These are phyloP conservation scores for Annulohypoxylon stygium DNA, from an alignment of 495 filamentous ascomycete genomes.

Conservation along the genomic window DNA sequence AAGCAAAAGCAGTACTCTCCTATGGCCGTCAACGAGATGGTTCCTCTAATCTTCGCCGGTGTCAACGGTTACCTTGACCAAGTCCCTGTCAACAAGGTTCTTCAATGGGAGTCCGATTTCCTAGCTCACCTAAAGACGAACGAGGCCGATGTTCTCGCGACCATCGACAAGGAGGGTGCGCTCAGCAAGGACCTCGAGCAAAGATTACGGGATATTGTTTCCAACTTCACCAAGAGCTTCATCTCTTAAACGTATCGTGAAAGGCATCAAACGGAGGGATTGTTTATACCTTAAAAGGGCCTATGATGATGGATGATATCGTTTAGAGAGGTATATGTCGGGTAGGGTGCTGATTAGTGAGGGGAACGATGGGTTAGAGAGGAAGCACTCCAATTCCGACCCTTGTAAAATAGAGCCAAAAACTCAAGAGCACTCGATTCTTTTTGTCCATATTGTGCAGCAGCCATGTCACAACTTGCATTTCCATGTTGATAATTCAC, in stretches of 20 bases:
- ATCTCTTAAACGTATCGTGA: slow-evolving; percentile 58
- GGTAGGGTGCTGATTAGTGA: slow-evolving; percentile 58
- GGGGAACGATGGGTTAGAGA: slow-evolving; percentile 52
- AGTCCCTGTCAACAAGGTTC: slow-evolving; percentile 88
- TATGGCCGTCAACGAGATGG: slow-evolving; percentile 99
- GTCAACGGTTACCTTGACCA: slow-evolving; percentile 94
- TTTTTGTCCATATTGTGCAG: slow-evolving; percentile 47
- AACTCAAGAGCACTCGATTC: slow-evolving; percentile 64
- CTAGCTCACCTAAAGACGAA: slow-evolving; percentile 89
- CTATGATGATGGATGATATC: slow-evolving; percentile 55
- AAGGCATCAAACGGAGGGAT: slow-evolving; percentile 49
- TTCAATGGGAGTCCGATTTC: slow-evolving; percentile 94
- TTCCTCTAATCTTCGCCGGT: slow-evolving; percentile 99
- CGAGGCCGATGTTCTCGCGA: slow-evolving; percentile 83
- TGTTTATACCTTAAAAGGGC: slow-evolving; percentile 65
- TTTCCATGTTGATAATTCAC: background rate
- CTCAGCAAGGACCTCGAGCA: slow-evolving; percentile 95
- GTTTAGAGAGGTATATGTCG: slow-evolving; percentile 56
- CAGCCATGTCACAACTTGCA: background rate
- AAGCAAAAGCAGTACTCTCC: slow-evolving; percentile 99
- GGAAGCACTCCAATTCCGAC: slow-evolving; percentile 56
- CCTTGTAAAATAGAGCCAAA: slow-evolving; percentile 62
- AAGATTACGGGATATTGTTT: slow-evolving; percentile 83
- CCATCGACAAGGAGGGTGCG: slow-evolving; percentile 96
- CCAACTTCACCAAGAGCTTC: slow-evolving; percentile 94